Percentiles rank a stretch among this genome's conserved stretches.
phyloP scores from a whole-genome alignment of 345 rosid genomes.

The Aquilaria yunnanensis region DNA sequence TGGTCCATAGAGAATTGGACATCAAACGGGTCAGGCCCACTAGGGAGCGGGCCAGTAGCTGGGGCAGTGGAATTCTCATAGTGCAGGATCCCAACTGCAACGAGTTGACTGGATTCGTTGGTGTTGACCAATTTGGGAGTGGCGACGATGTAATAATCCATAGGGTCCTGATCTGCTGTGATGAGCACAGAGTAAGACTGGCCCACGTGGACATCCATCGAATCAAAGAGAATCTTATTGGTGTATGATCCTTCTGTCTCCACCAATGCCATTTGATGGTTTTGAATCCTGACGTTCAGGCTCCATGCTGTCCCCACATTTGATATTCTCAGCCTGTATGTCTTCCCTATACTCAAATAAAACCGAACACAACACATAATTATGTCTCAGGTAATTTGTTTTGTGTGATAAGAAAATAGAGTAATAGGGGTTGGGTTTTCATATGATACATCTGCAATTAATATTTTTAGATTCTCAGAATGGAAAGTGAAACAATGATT shows the following conservation, averaged over 20 bases:
- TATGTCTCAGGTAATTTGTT: no score
- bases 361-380: no score
- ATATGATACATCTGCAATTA: no score
- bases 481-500: no score
- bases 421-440: no score
- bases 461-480: no score
- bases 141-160: constrained; percentile 49
- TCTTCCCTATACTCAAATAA: constrained; percentile 25
- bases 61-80: constrained; percentile 22
- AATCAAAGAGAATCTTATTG: constrained; percentile 32
- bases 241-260: constrained; percentile 69
- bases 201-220: constrained; percentile 52
- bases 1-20: constrained; percentile 25
- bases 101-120: neutral
- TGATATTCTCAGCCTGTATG: constrained; percentile 47
- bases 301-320: constrained; percentile 51
- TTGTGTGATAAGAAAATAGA: no score
- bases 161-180: constrained; percentile 36
- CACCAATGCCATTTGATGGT: constrained; percentile 42
- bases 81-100: constrained; percentile 25
- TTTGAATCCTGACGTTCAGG: constrained; percentile 44
- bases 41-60: constrained; percentile 21
- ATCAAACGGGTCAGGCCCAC: constrained; percentile 34
- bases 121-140: constrained; percentile 29
- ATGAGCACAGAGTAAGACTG: constrained; percentile 65